Base-by-base conservation (phyloP, 2,329 filamentous ascomycete species). In the Samsoniella hepiali region DNA sequence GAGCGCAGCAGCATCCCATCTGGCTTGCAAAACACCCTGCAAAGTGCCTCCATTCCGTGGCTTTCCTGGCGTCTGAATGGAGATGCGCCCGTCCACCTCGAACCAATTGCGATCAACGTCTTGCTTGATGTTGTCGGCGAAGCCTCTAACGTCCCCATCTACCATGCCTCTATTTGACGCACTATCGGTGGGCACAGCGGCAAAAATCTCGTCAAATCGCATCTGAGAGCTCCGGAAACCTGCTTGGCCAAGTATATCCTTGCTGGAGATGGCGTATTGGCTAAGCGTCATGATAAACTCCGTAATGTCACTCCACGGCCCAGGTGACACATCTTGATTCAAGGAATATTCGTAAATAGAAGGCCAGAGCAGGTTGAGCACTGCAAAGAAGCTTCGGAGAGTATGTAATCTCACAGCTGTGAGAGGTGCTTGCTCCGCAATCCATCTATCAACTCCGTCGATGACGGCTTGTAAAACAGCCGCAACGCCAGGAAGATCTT, bases 71-170 rank as follows among this genome's bases (percentile, higher is more conserved):
- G 73, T 75, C 62, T 74, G 77, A 31, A 81, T 74, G 0, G 72
- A 75, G 11, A 82, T 74, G 3, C 64, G 71, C 2, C 69, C 67
- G 3, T 67, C 69, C 3, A 70, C 70, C 1, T 72, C 68, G 8
- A 74, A 64, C 82, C 82, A 84, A 49, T 77, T 80, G 51, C 74
- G 75, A 4, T 71, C 70, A 11, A 83, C 76, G 49, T 84, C 81
- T 9, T 75, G 72, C 5, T 76, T 62, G 44, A 84, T 80, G 56
- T 76, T 76, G 17, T 74, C 73, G 7, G 73, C 71, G 62, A 84
- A 83, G 49, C 66, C 74, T 36, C 72, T 68, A 9, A 79, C 69
- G 32, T 79, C 71, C 15, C 11, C 13, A 9, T 3, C 73, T 63
- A 38, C 75, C 64, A 38, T 65, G 60, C 56, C 58, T 27, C 38